Conservation (phyloP, 768 basidiomycete genomes). For the Suillus brevipes region DNA sequence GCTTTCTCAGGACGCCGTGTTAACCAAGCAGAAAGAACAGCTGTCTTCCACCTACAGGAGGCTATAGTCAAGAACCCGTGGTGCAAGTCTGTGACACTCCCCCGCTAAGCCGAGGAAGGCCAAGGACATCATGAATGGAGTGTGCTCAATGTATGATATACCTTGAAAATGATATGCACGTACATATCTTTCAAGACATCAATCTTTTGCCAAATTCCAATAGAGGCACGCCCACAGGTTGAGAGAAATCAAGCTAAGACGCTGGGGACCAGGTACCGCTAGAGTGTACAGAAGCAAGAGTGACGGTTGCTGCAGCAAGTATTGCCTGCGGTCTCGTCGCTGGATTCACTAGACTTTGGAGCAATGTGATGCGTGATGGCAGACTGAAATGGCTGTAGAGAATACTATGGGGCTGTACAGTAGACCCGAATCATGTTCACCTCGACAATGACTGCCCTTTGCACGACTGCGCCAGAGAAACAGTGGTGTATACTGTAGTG, state of each 20-base stretch:
- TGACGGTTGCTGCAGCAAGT: not conserved
- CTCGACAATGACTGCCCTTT: not conserved
- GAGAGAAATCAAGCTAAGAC: not conserved
- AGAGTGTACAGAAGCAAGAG: not conserved
- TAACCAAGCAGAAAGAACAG: conserved; percentile 35
- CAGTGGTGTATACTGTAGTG: not conserved
- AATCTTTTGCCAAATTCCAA: not conserved
- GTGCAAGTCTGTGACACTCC: conserved; percentile 81
- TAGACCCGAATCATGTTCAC: not conserved
- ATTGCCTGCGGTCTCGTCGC: not conserved
- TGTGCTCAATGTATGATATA: not conserved
- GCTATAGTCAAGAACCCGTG: conserved; percentile 58
- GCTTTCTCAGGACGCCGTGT: conserved; percentile 62
- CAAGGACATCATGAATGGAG: not conserved
- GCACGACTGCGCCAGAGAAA: not conserved
- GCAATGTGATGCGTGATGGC: not conserved
- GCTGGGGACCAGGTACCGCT: not conserved
- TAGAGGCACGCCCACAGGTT: not conserved
- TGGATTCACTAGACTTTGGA: not conserved
- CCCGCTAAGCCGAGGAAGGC: not conserved
- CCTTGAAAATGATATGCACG: not conserved
- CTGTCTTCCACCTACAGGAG: not conserved
- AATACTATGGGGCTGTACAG: not conserved
- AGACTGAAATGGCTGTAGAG: not conserved
- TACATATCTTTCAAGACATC: conserved; percentile 25